phyloP scores from a whole-genome alignment of 768 basidiomycete species.

The Pleurotus salmoneostramineus region DNA sequence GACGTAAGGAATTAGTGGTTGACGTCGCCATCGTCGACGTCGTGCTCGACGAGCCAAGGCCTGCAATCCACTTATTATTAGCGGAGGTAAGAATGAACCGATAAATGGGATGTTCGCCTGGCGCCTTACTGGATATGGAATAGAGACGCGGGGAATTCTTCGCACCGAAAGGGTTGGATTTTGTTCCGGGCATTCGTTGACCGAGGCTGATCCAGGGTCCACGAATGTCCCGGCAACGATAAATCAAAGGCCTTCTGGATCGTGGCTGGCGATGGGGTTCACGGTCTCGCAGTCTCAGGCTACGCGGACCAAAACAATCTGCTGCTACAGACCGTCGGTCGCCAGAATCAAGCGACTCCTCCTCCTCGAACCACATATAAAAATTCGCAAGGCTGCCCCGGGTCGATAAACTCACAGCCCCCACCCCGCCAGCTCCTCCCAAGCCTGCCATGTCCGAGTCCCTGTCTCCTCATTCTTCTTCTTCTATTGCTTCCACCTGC shows the following conservation, averaged over 20 bases:
- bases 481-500: constrained; percentile 32
- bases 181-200: not conserved
- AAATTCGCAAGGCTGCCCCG: too few relatives aligned
- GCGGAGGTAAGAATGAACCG: not conserved
- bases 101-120: not conserved
- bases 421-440: too few relatives aligned
- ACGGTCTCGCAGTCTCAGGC: too few relatives aligned
- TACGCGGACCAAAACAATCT: too few relatives aligned
- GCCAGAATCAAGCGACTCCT: constrained; percentile 4
- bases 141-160: not conserved
- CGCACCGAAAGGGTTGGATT: not conserved
- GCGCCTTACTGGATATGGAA: not conserved
- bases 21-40: not conserved
- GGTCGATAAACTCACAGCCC: too few relatives aligned
- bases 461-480: not conserved
- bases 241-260: not conserved
- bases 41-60: not conserved
- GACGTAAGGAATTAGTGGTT: too few relatives aligned
- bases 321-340: not conserved
- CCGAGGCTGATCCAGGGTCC: not conserved
- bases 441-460: not conserved
- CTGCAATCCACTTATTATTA: not conserved
- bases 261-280: too few relatives aligned
- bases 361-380: not conserved
- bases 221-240: not conserved